Evolutionary conservation across 2,329 filamentous ascomycete species (phyloP).

Genomic region (Nectriaceae sp.): DNA sequence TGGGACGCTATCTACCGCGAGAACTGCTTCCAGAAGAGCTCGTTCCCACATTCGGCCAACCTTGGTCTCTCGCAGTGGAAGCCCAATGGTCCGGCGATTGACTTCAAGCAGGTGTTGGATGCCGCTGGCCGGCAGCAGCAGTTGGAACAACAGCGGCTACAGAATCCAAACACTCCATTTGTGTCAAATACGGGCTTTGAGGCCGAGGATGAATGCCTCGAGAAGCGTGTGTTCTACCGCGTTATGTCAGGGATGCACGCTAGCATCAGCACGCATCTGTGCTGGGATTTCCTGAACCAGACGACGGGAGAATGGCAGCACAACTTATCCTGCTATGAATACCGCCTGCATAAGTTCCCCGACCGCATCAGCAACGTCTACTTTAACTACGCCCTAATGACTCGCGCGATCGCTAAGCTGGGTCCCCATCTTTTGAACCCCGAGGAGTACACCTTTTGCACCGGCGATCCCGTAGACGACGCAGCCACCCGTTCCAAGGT

Average conservation of each 20-base stretch:
- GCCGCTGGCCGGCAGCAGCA: slow-evolving; percentile 61
- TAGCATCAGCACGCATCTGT: slow-evolving; percentile 93
- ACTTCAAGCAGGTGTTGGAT: slow-evolving; percentile 63
- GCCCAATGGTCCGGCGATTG: slow-evolving; percentile 55
- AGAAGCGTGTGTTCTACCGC: slow-evolving; percentile 98
- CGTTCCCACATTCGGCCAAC: slow-evolving; percentile 60
- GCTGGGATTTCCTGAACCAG: slow-evolving; percentile 95
- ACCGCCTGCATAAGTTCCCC: slow-evolving; percentile 79
- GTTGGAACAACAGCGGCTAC: slow-evolving; percentile 52
- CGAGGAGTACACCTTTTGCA: slow-evolving; percentile 85
- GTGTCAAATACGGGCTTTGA: slow-evolving; percentile 68
- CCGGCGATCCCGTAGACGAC: slow-evolving; percentile 80
- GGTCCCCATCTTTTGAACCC: slow-evolving; percentile 69
- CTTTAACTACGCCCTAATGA: slow-evolving; percentile 97
- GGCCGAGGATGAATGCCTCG: slow-evolving; percentile 87
- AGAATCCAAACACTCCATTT: slow-evolving; percentile 56
- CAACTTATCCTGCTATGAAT: slow-evolving; percentile 85
- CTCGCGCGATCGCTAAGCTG: slow-evolving; percentile 88
- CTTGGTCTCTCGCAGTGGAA: slow-evolving; percentile 48
- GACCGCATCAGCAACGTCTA: slow-evolving; percentile 97
- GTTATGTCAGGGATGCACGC: slow-evolving; percentile 98
- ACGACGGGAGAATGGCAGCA: slow-evolving; percentile 91
- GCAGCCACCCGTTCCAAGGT: slow-evolving; percentile 78
- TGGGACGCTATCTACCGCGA: slow-evolving; percentile 98
- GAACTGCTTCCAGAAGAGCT: slow-evolving; percentile 84